A percentile compares a stretch with the other conserved stretches of the same genome.
phyloP scores from a whole-genome alignment of 306 rosid species.

The Macrotyloma uniflorum region DNA sequence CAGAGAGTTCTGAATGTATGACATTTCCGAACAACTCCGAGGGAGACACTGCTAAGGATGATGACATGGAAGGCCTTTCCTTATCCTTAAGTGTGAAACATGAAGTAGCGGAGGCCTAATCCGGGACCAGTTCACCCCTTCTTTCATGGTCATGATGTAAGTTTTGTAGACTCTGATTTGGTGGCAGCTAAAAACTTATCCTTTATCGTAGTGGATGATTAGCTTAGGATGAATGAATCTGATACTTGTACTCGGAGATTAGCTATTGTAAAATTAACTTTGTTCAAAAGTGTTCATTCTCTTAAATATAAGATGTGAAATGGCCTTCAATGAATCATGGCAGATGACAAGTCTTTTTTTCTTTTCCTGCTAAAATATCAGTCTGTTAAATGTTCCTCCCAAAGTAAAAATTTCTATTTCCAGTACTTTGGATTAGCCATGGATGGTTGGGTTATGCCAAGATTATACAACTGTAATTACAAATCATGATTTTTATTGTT shows the following conservation, averaged over 20 bases:
- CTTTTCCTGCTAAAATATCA: neutral
- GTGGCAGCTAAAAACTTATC: slow-evolving; percentile 27
- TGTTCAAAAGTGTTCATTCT: slow-evolving; percentile 6
- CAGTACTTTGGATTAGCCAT: neutral
- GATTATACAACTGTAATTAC: neutral
- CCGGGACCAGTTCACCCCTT: slow-evolving; percentile 13
- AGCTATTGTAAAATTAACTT: slow-evolving; percentile 29
- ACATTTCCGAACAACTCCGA: slow-evolving; percentile 42
- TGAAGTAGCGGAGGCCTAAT: slow-evolving; percentile 43
- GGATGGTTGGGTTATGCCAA: neutral
- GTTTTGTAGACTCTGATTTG: slow-evolving; percentile 34
- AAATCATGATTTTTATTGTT: neutral
- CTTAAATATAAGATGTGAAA: slow-evolving; percentile 2
- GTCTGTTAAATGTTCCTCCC: neutral
- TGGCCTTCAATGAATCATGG: neutral
- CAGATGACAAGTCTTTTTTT: neutral
- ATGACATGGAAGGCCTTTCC: slow-evolving; percentile 41
- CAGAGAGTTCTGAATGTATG: slow-evolving; percentile 42
- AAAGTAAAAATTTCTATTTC: neutral
- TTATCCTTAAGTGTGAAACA: slow-evolving; percentile 40
- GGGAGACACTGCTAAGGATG: slow-evolving; percentile 35
- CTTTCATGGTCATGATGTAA: slow-evolving; percentile 35
- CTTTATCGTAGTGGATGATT: slow-evolving; percentile 16
- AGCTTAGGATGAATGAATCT: slow-evolving; percentile 27
- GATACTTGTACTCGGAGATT: neutral